Conservation (phyloP, 176 grass and related monocot genomes). For the Triticum timopheevii region DNA sequence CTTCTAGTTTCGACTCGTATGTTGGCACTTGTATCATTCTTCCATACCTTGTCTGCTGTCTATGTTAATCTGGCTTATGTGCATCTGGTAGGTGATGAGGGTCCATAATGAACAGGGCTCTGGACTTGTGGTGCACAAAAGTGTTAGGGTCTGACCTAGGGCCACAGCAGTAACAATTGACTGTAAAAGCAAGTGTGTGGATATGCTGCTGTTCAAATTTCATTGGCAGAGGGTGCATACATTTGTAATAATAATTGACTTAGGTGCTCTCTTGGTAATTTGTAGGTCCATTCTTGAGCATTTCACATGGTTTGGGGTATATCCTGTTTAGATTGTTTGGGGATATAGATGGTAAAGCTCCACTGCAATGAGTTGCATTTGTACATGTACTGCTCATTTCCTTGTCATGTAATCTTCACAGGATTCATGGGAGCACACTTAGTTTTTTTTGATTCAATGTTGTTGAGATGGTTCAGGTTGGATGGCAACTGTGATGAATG, state of each 20-base stretch:
- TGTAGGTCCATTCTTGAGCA: background rate
- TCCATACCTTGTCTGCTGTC: background rate
- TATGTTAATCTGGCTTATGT: slow-evolving; percentile 20
- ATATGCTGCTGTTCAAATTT: background rate
- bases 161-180: background rate
- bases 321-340: background rate
- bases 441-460: background rate
- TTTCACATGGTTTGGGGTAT: background rate
- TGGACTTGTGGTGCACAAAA: background rate
- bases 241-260: background rate
- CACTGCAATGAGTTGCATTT: background rate
- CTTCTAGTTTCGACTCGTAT: background rate
- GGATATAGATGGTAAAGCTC: background rate
- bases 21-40: background rate
- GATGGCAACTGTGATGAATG: background rate
- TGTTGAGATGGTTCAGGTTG: slow-evolving; percentile 10
- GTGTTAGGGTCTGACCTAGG: background rate
- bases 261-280: background rate
- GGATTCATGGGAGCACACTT: background rate
- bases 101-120: background rate
- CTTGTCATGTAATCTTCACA: background rate
- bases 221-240: slow-evolving; percentile 6
- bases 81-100: background rate
- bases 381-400: background rate
- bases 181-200: background rate